phyloP scores from a whole-genome alignment of 192 early-diverging fungal species.

The Thamnidium elegans region DNA sequence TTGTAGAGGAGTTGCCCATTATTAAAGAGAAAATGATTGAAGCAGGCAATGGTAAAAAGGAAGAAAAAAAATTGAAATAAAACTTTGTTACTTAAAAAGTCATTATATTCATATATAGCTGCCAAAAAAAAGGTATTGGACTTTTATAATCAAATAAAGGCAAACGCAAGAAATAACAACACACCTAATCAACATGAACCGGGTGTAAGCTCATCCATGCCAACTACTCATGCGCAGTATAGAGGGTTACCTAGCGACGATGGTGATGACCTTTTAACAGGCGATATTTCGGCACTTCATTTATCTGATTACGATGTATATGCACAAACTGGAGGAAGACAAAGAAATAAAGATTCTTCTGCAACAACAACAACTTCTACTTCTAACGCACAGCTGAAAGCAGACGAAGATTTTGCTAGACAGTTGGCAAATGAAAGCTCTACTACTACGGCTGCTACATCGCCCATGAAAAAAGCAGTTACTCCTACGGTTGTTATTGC shows the following conservation, averaged over 20 bases:
- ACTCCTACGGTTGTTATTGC: conserved; percentile 11
- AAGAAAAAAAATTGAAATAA: neutral
- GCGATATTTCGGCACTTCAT: conserved; percentile 36
- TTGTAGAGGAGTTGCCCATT: conserved; percentile 49
- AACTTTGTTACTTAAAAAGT: neutral
- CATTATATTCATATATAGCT: conserved; percentile 38
- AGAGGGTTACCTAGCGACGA: conserved; percentile 32
- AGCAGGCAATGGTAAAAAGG: conserved; percentile 53
- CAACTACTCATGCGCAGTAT: conserved; percentile 22
- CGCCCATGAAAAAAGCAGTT: neutral
- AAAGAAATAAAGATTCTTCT: conserved; percentile 2
- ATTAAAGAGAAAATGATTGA: conserved; percentile 57
- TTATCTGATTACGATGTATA: conserved; percentile 39
- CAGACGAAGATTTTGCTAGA: conserved; percentile 55
- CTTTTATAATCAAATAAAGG: conserved; percentile 54
- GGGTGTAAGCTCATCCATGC: conserved; percentile 5
- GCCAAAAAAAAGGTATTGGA: conserved; percentile 59
- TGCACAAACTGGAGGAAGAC: conserved; percentile 21
- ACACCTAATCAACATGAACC: conserved; percentile 1
- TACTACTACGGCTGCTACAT: no score
- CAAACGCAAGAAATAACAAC: conserved; percentile 17
- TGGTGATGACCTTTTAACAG: conserved; percentile 34
- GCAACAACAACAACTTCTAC: conserved; percentile 31
- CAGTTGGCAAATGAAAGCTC: conserved; percentile 31
- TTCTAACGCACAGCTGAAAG: conserved; percentile 42